Evolutionary conservation across 805 yeast species (phyloP), one percentile per base, ranked within the genome.

Genomic region (Ogataea nitratoaversa): DNA sequence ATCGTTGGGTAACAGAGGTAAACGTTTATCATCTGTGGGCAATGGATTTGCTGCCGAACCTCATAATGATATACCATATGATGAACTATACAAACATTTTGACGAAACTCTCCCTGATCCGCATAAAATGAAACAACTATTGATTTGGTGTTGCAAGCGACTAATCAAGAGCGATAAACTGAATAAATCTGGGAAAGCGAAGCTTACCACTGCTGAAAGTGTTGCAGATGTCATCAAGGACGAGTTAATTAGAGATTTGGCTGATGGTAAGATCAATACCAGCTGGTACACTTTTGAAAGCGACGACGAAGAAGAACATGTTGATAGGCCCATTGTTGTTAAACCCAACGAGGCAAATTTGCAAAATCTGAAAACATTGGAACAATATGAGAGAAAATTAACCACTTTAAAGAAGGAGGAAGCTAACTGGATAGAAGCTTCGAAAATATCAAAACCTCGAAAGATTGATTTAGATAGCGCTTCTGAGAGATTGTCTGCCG

Each of bases 1-100:
- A 1, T 77, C 84, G 1, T 60, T 79, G 47, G 56, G 71, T 30
- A 72, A 74, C 38, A 65, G 93, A 25, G 93, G 93, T 7, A 82
- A 81, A 51, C 61, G 93, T 22, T 75, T 80, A 2, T 83, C 85
- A 53, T 80, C 89, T 0, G 74, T 84, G 6, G 89, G 90, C 2
- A 82, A 81, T 52, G 91, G 90, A 2, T 78, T 77, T 49, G 68
- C 67, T 2, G 85, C 82, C 0, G 72, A 71, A 23, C 90, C 90
- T 2, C 90, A 84, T 55, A 66, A 70, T 1, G 79, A 77, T 34
- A 76, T 84, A 1, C 70, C 77, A 0, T 64, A 68, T 0, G 50
- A 62, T 8, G 79, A 78, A 38, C 78, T 78, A 51, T 78, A 73
- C 56, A 82, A 82, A 52, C 79, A 79, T 51, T 58, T 84, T 24